Percentiles rank a stretch among this genome's conserved stretches.
These are phyloP conservation scores for Mucor velutinosus DNA, from an alignment of 371 early-diverging fungal genomes.

Conservation along the genomic window DNA sequence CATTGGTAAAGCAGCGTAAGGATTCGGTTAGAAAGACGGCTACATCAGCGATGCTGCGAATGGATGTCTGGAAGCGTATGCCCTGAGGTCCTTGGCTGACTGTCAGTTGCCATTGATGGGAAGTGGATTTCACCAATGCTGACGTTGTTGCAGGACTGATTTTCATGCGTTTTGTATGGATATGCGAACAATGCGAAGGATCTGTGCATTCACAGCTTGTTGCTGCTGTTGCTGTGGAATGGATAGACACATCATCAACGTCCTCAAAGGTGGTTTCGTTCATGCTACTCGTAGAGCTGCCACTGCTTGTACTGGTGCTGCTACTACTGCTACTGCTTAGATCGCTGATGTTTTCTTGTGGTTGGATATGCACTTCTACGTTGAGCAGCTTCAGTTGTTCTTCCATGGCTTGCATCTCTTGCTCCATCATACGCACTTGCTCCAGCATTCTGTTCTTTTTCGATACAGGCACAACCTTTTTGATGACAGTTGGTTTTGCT, in stretches of 20 bases:
- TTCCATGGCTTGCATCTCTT: slow-evolving; percentile 33
- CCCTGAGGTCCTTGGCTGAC: slow-evolving; percentile 26
- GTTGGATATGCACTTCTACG: slow-evolving; percentile 12
- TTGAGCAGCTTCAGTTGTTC: slow-evolving; percentile 23
- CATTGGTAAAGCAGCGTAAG: slow-evolving; percentile 23
- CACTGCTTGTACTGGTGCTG: neutral
- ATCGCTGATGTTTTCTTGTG: too few relatives aligned
- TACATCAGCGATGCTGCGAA: slow-evolving; percentile 34
- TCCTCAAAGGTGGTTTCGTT: too few relatives aligned
- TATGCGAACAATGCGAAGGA: slow-evolving; percentile 8
- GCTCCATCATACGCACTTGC: slow-evolving; percentile 37
- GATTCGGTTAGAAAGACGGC: slow-evolving; percentile 26
- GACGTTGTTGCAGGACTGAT: neutral
- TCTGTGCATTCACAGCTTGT: slow-evolving; percentile 13
- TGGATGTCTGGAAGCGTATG: slow-evolving; percentile 32
- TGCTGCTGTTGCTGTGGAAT: too few relatives aligned
- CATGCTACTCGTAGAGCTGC: neutral
- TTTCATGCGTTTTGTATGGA: slow-evolving; percentile 3
- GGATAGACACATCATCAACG: neutral
- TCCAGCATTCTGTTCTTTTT: slow-evolving; percentile 39
- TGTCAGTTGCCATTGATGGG: slow-evolving; percentile 27
- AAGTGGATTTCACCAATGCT: neutral
- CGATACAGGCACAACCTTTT: slow-evolving; percentile 32
- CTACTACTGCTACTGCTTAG: neutral
- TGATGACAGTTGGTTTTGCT: slow-evolving; percentile 37